Evolutionary conservation across 2,329 filamentous ascomycete genomes (phyloP), one percentile per base, ranked within the genome.

Genomic region (Hypomyces rosellus): DNA sequence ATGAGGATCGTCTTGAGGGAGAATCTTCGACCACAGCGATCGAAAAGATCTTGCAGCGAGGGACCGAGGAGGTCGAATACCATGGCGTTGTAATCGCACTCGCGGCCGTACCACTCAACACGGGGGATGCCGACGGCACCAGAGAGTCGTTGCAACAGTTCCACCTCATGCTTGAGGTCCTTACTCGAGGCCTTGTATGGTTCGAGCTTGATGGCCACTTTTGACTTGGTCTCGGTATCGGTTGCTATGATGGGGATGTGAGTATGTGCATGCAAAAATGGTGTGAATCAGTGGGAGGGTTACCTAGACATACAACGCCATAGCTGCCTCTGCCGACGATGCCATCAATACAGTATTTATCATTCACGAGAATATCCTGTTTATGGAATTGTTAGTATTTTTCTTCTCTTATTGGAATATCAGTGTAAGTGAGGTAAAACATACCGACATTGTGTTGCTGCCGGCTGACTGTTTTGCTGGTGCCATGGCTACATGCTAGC

Each of bases 41-140:
- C 53, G 49, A 59, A 86, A 18, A 88, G 74, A 62, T 86, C 84
- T 69, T 87, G 82, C 64, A 88, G 74, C 56, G 79, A 84, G 42
- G 85, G 84, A 50, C 85, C 84, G 51, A 65, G 58, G 40, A 62
- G 48, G 14, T 63, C 58, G 22, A 49, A 49, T 30, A 62, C 57
- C 51, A 65, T 39, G 25, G 50, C 58, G 36, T 57, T 45, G 50
- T 59, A 62, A 9, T 56, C 52, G 33, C 50, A 34, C 38, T 60
- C 54, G 1, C 36, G 46, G 9, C 59, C 60, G 46, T 48, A 55
- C 52, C 58, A 60, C 16, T 43, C 51, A 20, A 63, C 48, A 39
- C 39, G 45, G 2, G 61, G 59, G 36, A 62, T 59, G 16, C 60
- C 58, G n/a, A 55, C 38, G 2, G 47, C 51, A 13, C 53, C 44